phyloP scores from a whole-genome alignment of 129 eudicot species.

The Apium graveolens region DNA sequence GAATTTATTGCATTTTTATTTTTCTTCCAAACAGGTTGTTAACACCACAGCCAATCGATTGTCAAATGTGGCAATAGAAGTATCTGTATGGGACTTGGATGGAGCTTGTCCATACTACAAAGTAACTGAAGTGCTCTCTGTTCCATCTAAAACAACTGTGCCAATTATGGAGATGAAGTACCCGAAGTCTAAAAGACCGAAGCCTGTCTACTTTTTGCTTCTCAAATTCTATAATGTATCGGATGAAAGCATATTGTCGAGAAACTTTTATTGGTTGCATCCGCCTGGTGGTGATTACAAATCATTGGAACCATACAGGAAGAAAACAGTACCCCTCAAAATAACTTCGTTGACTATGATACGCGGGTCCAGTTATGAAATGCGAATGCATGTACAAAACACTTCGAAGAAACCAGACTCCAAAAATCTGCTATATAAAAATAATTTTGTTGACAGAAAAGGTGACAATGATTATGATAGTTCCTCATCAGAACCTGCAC shows the following conservation, averaged over 20 bases:
- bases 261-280: conserved; percentile 95
- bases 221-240: conserved; percentile 70
- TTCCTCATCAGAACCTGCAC: conserved; percentile 9
- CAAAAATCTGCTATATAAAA: conserved; percentile 31
- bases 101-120: conserved; percentile 78
- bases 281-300: conserved; percentile 69
- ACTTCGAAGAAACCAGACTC: conserved; percentile 67
- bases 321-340: conserved; percentile 58
- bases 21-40: conserved; percentile 48
- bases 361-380: conserved; percentile 61
- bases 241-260: conserved; percentile 56
- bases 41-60: conserved; percentile 68
- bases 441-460: conserved; percentile 26
- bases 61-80: conserved; percentile 75
- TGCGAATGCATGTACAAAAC: conserved; percentile 57
- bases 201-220: conserved; percentile 83
- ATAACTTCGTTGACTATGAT: conserved; percentile 50
- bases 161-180: conserved; percentile 66
- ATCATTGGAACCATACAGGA: conserved; percentile 68
- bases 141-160: conserved; percentile 57
- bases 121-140: conserved; percentile 49
- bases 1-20: not conserved
- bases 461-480: conserved; percentile 23
- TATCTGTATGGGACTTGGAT: conserved; percentile 88
- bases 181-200: conserved; percentile 61